Percentiles rank a stretch among this genome's conserved stretches.
Evolutionary conservation across 495 filamentous ascomycete species (phyloP).

Genomic region (Aspergillus nidulans): DNA sequence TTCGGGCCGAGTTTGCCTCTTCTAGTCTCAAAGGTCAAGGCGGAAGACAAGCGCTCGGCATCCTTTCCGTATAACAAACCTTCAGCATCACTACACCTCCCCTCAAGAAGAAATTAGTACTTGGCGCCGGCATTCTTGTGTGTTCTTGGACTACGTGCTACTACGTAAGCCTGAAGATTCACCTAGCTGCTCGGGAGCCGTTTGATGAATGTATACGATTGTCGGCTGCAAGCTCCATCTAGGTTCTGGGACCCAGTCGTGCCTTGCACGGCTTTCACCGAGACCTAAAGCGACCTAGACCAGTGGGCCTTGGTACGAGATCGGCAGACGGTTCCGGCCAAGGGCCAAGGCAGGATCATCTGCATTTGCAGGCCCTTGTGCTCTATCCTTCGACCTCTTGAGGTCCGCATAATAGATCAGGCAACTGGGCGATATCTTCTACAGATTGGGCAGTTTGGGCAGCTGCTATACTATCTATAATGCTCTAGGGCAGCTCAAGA

Average conservation of each 20-base stretch:
- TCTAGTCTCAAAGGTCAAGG: background rate
- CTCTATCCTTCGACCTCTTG: too few species aligned
- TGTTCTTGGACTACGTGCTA: background rate
- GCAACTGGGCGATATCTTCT: too few species aligned
- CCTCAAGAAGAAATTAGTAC: background rate
- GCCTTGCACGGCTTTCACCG: background rate
- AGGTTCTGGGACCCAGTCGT: background rate
- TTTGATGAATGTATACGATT: background rate
- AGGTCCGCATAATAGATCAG: too few species aligned
- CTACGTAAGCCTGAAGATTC: too few species aligned
- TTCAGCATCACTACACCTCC: too few species aligned
- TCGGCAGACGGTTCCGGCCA: background rate
- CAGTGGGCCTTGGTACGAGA: background rate
- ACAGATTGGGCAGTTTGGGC: too few species aligned
- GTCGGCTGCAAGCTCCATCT: background rate
- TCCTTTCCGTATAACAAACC: background rate
- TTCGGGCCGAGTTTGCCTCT: background rate
- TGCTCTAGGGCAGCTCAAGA: background rate
- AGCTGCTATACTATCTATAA: too few species aligned
- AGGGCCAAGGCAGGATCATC: background rate
- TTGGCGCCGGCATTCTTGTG: background rate
- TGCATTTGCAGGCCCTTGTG: too few species aligned
- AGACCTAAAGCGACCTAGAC: background rate
- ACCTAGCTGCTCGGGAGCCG: too few species aligned
- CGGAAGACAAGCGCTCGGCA: background rate